phyloP scores from a whole-genome alignment of 495 filamentous ascomycete species.

The Tuber borchii region DNA sequence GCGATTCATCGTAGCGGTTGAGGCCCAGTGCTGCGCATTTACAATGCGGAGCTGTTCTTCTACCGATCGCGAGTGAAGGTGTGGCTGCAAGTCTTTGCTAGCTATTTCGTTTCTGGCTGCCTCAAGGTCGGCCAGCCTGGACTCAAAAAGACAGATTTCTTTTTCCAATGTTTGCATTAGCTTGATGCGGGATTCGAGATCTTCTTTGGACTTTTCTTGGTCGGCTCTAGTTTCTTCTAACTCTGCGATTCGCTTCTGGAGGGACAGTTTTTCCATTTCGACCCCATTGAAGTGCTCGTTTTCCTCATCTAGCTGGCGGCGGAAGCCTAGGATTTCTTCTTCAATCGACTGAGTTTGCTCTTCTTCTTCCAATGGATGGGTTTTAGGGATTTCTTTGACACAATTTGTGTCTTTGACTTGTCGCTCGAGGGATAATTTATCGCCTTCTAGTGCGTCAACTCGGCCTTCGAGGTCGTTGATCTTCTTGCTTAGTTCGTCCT shows the following conservation, averaged over 20 bases:
- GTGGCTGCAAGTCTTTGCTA: too few species aligned
- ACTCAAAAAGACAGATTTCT: too few species aligned
- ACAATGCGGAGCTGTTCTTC: too few species aligned
- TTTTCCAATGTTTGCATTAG: too few species aligned
- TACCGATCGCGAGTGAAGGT: too few species aligned
- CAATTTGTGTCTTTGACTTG: slow-evolving; percentile 28
- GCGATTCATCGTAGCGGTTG: too few species aligned
- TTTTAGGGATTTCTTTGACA: slow-evolving; percentile 25
- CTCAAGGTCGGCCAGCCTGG: too few species aligned
- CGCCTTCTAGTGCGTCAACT: slow-evolving; percentile 13
- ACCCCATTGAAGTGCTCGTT: slow-evolving; percentile 23
- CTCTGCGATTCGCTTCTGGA: slow-evolving; percentile 24
- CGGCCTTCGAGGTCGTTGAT: slow-evolving; percentile 15
- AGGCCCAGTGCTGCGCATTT: too few species aligned
- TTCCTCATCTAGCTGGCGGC: slow-evolving; percentile 24
- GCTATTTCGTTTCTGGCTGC: too few species aligned
- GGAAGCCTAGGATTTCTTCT: slow-evolving; percentile 19
- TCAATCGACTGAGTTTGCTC: slow-evolving; percentile 10
- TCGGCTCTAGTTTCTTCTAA: slow-evolving; percentile 17
- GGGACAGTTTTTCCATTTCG: slow-evolving; percentile 23
- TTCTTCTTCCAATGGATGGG: slow-evolving; percentile 11
- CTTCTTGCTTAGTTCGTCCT: slow-evolving; percentile 12
- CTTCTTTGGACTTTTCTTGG: slow-evolving; percentile 16
- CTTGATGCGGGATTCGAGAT: slow-evolving; percentile 3
- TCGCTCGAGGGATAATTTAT: slow-evolving; percentile 21